Percentiles rank a stretch among this genome's conserved stretches.
Evolutionary conservation across 306 rosid species (phyloP).

Genomic region (Neltuma alba): DNA sequence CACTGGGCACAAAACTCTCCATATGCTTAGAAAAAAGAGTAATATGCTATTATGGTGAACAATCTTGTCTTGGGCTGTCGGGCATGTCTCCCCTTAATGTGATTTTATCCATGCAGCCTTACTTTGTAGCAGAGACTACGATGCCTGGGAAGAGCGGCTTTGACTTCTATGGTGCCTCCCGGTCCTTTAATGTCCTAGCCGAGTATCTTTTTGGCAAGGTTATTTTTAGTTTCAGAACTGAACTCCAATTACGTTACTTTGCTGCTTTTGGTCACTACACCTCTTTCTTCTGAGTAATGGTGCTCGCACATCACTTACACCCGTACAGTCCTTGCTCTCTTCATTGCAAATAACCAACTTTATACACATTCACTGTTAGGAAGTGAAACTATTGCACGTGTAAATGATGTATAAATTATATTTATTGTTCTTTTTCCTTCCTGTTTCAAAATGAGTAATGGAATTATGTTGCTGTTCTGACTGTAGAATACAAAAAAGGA

Average conservation of each 20-base stretch:
- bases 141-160: slow-evolving; percentile 93
- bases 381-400: not conserved
- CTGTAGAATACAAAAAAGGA: slow-evolving; percentile 71
- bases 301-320: not conserved
- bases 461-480: slow-evolving; percentile 25
- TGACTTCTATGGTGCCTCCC: slow-evolving; percentile 77
- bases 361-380: not conserved
- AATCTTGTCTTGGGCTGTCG: not conserved
- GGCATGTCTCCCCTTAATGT: slow-evolving; percentile 22
- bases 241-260: not conserved
- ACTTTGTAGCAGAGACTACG: slow-evolving; percentile 83
- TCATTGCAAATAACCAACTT: not conserved
- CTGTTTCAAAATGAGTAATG: slow-evolving; percentile 12
- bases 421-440: not conserved
- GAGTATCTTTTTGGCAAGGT: slow-evolving; percentile 98
- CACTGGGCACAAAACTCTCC: not conserved
- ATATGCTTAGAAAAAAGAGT: not conserved
- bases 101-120: slow-evolving; percentile 63
- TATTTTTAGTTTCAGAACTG: slow-evolving; percentile 37
- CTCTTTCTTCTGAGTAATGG: not conserved
- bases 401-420: not conserved
- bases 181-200: slow-evolving; percentile 84
- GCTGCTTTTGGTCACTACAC: slow-evolving; percentile 8
- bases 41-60: not conserved
- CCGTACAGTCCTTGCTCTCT: not conserved